phyloP scores from a whole-genome alignment of 2,329 filamentous ascomycete species.

The Scorias spongiosa region DNA sequence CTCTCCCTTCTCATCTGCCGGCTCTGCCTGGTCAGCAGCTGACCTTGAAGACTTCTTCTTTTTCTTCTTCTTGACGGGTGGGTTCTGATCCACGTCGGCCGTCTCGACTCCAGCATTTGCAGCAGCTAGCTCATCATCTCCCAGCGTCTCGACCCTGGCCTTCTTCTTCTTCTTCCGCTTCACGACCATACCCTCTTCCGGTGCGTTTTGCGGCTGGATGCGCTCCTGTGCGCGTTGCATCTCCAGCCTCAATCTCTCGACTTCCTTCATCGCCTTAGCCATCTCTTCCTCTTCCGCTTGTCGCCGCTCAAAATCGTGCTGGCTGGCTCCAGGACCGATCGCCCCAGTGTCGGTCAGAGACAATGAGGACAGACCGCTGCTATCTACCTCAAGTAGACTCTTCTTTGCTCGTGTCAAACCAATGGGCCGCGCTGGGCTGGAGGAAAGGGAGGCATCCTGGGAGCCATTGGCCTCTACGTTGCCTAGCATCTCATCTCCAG shows the following conservation, averaged over 20 bases:
- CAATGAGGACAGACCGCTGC: conserved; percentile 60
- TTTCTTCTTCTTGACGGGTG: conserved; percentile 19
- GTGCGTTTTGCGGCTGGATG: conserved; percentile 55
- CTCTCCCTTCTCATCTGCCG: conserved; percentile 6
- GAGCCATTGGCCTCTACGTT: conserved; percentile 11
- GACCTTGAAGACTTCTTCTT: conserved; percentile 21
- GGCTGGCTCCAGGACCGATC: conserved; percentile 7
- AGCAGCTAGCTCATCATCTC: conserved; percentile 4
- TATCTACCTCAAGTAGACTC: conserved; percentile 69
- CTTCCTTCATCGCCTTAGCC: conserved; percentile 72
- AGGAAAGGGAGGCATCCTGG: conserved; percentile 3
- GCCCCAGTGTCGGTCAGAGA: conserved; percentile 43
- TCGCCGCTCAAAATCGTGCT: conserved; percentile 48
- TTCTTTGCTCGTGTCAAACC: conserved; percentile 37
- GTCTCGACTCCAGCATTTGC: conserved; percentile 4
- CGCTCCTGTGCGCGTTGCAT: conserved; percentile 74
- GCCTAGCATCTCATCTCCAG: conserved; percentile 32
- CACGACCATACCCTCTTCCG: conserved; percentile 49
- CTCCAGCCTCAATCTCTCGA: conserved; percentile 71
- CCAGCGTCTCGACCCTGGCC: conserved; percentile 14
- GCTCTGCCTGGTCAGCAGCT: conserved; percentile 1
- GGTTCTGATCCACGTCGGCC: conserved; percentile 7
- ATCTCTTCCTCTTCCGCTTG: conserved; percentile 76
- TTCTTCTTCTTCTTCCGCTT: conserved; percentile 42
- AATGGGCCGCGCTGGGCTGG: conserved; percentile 16